These are phyloP conservation scores for Ogataea neopini DNA, from an alignment of 805 yeast species.

Conservation along the genomic window DNA sequence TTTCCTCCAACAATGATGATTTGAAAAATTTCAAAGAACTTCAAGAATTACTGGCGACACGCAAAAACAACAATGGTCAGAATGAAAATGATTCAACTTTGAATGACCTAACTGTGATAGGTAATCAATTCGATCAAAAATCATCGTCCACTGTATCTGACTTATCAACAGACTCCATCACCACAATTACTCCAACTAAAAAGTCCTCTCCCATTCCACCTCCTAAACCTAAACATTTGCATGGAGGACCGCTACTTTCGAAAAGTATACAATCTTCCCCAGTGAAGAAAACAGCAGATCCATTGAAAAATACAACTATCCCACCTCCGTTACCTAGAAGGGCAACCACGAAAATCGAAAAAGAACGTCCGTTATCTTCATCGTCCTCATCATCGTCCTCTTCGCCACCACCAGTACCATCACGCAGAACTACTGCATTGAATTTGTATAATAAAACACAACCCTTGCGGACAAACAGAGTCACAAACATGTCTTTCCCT, in stretches of 20 bases:
- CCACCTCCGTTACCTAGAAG: slow-evolving; percentile 18
- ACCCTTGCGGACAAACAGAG: slow-evolving; percentile 5
- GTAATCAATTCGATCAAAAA: slow-evolving; percentile 5
- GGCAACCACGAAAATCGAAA: background rate
- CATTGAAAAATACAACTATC: background rate
- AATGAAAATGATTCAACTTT: background rate
- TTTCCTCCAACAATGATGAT: slow-evolving; percentile 54
- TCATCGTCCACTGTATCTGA: slow-evolving; percentile 19
- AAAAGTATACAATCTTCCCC: slow-evolving; percentile 30
- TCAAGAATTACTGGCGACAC: slow-evolving; percentile 18
- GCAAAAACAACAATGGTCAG: background rate
- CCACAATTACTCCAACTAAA: slow-evolving; percentile 5
- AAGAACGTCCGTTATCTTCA: background rate
- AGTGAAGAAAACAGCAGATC: slow-evolving; percentile 2
- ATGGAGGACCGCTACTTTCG: slow-evolving; percentile 31
- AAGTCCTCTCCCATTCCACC: slow-evolving; percentile 45
- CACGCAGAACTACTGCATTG: slow-evolving; percentile 11
- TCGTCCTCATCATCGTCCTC: slow-evolving; percentile 12
- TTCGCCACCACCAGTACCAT: slow-evolving; percentile 17
- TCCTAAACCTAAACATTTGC: slow-evolving; percentile 44
- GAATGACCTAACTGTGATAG: background rate
- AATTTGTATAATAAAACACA: slow-evolving; percentile 1
- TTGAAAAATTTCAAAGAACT: slow-evolving; percentile 25
- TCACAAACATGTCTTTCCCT: slow-evolving; percentile 6
- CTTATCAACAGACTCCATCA: slow-evolving; percentile 6